Evolutionary conservation across 768 basidiomycete species (phyloP).

Genomic region (Lentinula boryana): DNA sequence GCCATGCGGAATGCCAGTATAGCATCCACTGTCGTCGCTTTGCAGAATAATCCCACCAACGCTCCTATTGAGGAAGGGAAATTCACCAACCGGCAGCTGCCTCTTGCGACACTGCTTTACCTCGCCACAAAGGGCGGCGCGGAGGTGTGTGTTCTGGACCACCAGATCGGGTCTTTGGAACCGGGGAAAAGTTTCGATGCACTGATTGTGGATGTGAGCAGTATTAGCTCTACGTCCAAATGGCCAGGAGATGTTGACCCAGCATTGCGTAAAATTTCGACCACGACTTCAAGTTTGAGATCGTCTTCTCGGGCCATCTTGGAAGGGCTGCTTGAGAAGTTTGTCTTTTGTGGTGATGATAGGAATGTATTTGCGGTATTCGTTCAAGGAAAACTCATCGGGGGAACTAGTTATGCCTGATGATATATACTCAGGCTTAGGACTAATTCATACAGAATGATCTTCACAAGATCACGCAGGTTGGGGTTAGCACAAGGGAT

Average conservation of each 20-base stretch:
- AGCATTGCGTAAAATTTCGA: slow-evolving; percentile 46
- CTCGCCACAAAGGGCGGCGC: slow-evolving; percentile 93
- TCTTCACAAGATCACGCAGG: neutral
- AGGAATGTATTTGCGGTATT: slow-evolving; percentile 78
- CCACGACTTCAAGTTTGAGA: slow-evolving; percentile 23
- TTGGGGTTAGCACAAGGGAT: neutral
- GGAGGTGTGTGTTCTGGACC: slow-evolving; percentile 64
- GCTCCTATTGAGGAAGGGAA: slow-evolving; percentile 8
- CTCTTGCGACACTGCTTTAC: slow-evolving; percentile 73
- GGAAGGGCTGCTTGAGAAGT: slow-evolving; percentile 67
- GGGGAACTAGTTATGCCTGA: slow-evolving; percentile 37
- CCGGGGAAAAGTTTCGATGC: slow-evolving; percentile 91
- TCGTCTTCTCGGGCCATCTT: slow-evolving; percentile 31
- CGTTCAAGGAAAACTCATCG: slow-evolving; percentile 76
- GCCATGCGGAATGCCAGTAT: slow-evolving; percentile 72
- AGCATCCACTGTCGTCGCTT: slow-evolving; percentile 70
- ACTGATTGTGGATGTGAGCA: slow-evolving; percentile 57
- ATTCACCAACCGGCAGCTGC: slow-evolving; percentile 59
- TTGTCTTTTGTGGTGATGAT: slow-evolving; percentile 84
- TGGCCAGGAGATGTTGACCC: slow-evolving; percentile 29
- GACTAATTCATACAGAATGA: too few species aligned
- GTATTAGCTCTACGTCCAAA: slow-evolving; percentile 29
- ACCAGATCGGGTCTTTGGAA: slow-evolving; percentile 69
- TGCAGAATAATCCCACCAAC: slow-evolving; percentile 26
- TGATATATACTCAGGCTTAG: neutral